Evolutionary conservation across 1,284 basidiomycete genomes (phyloP), one percentile per base, ranked within the genome.

Genomic region (Apiotrichum domesticum): DNA sequence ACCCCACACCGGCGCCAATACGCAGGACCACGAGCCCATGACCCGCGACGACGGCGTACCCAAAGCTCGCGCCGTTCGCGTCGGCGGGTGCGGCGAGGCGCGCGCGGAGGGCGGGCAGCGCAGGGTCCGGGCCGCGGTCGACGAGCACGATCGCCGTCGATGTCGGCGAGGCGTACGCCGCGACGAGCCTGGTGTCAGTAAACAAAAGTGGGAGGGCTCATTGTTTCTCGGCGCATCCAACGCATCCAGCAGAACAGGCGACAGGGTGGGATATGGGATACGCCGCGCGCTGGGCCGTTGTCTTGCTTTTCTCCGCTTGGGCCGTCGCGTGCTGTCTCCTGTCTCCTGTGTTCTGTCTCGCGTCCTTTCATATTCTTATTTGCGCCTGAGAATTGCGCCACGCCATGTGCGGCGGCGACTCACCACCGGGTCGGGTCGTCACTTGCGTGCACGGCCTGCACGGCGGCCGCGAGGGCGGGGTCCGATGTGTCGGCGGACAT

Each of bases 401-500:
- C 21, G 21, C 21, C 21, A 21, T 21, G 21, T 21, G 21, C 11
- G 2, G 37, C 37, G 8, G 37, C 37, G 37, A 57, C 62, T n/a
- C 44, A 70, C 71, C 68, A 70, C 33, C 61, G 52, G 3, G 63
- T 65, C 3, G 62, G 54, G 52, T 67, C 62, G n/a, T 55, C 41
- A 1, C 58, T 45, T 48, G 62, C 58, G 42, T 57, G 52, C 43
- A 71, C 58, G 3, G 62, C 59, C 14, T 50, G 45, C 32, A 66
- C 57, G 33, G 61, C 64, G 11, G 46, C 35, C 7, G 47, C 51
- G 54, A 72, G 59, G 9, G 63, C 63, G 21, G 67, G 64, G 51
- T 69, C 67, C 35, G 68, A 67, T 41, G 67, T 60, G 56, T 72
- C 68, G 35, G 65, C 64, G 41, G 71, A 67, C 71, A 72, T 72